Percentiles rank a stretch among this genome's conserved stretches.
phyloP scores from a whole-genome alignment of 106 monocot species.

The Dendrobium officinale region DNA sequence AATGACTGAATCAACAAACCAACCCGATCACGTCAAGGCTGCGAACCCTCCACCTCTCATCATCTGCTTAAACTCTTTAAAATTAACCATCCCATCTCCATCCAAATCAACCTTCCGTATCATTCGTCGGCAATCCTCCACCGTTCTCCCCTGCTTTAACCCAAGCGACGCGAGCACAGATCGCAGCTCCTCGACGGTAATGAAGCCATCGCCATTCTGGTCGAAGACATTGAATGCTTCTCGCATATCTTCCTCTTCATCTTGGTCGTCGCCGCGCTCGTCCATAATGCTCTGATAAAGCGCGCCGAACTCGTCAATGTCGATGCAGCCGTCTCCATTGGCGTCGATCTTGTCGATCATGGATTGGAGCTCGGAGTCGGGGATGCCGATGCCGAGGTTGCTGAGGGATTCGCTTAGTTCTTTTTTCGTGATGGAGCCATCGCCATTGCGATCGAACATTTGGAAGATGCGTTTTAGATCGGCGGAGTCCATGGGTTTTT shows the following conservation, averaged over 20 bases:
- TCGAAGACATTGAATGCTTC: conserved; percentile 65
- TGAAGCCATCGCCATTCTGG: conserved; percentile 40
- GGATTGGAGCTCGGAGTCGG: conserved; percentile 22
- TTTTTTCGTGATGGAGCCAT: conserved; percentile 26
- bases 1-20: no score
- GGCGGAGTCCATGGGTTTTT: conserved; percentile 5
- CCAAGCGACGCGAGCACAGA: conserved; percentile 26
- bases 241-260: conserved; percentile 47
- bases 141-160: conserved; percentile 35
- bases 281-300: conserved; percentile 36
- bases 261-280: conserved; percentile 6
- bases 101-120: conserved; percentile 47
- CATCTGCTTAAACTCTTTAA: conserved; percentile 59
- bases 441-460: conserved; percentile 37
- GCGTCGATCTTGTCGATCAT: conserved; percentile 34
- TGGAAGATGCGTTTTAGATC: conserved; percentile 29
- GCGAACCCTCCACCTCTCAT: conserved; percentile 39
- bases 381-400: conserved; percentile 30
- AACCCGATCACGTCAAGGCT: conserved; percentile 7
- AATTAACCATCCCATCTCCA: conserved; percentile 57
- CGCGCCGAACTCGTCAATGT: conserved; percentile 29
- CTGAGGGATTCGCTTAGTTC: conserved; percentile 29
- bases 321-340: conserved; percentile 28
- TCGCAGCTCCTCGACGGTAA: conserved; percentile 24
- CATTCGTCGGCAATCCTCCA: conserved; percentile 40